phyloP scores from a whole-genome alignment of 2,329 filamentous ascomycete genomes.

The Pseudocercospora fijiensis region DNA sequence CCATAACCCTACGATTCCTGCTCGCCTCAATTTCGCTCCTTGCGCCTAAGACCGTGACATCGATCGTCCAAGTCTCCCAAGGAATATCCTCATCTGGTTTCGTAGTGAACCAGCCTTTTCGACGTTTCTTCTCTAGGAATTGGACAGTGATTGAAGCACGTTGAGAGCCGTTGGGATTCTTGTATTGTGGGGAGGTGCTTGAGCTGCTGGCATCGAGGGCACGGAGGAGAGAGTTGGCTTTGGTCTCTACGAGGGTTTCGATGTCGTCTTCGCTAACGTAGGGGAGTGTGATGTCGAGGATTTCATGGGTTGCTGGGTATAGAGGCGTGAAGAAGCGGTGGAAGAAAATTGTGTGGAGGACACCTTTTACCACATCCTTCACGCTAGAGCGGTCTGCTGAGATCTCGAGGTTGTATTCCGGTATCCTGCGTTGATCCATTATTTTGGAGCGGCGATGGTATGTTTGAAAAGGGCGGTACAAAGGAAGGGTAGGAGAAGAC shows the following conservation, averaged over 20 bases:
- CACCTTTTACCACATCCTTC: constrained; percentile 89
- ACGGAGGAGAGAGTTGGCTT: constrained; percentile 73
- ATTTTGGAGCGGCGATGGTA: not conserved
- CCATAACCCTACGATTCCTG: constrained; percentile 88
- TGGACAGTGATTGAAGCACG: constrained; percentile 80
- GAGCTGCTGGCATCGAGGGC: constrained; percentile 57
- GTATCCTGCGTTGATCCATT: constrained; percentile 67
- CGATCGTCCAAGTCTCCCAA: constrained; percentile 94
- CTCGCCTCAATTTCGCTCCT: constrained; percentile 81
- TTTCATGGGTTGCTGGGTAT: constrained; percentile 76
- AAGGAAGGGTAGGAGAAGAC: not conserved
- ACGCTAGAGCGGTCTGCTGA: constrained; percentile 88
- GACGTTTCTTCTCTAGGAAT: constrained; percentile 90
- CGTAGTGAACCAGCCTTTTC: constrained; percentile 74
- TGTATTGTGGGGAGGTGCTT: constrained; percentile 33
- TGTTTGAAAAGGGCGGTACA: not conserved
- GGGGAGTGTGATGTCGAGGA: constrained; percentile 86
- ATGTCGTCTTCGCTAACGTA: constrained; percentile 87
- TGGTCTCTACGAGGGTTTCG: constrained; percentile 89
- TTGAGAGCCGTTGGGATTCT: constrained; percentile 41
- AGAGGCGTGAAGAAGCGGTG: constrained; percentile 93
- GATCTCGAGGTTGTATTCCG: constrained; percentile 90
- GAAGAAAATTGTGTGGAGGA: constrained; percentile 98
- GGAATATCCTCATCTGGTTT: constrained; percentile 88
- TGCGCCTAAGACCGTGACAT: constrained; percentile 88